Conservation (phyloP, 352 stramenopile species). For the Bremia lactucae region DNA sequence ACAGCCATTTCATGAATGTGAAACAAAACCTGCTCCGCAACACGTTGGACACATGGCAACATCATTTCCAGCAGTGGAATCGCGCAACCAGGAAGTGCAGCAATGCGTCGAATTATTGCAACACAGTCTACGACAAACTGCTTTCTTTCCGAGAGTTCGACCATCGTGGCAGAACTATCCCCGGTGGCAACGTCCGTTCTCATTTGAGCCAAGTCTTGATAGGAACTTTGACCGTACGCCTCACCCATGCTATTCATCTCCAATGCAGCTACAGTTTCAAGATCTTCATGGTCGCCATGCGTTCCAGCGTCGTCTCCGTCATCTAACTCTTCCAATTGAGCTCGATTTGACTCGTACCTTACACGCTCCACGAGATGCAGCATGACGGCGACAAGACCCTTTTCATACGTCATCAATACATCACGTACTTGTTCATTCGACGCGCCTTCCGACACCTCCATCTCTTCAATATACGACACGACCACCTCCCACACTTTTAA, state of each 20-base stretch:
- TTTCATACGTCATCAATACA: slow-evolving; percentile 58
- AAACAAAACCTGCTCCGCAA: slow-evolving; percentile 32
- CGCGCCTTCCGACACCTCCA: slow-evolving; percentile 54
- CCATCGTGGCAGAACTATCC: slow-evolving; percentile 20
- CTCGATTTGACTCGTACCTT: slow-evolving; percentile 50
- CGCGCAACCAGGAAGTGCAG: slow-evolving; percentile 42
- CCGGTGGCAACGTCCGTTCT: slow-evolving; percentile 31
- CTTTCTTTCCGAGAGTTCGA: slow-evolving; percentile 57
- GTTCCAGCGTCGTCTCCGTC: slow-evolving; percentile 30
- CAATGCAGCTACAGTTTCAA: slow-evolving; percentile 23
- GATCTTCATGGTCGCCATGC: slow-evolving; percentile 26
- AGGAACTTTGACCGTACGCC: slow-evolving; percentile 40
- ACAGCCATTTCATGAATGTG: slow-evolving; percentile 37
- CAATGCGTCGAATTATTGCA: slow-evolving; percentile 57
- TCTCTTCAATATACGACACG: slow-evolving; percentile 71
- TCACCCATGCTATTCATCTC: slow-evolving; percentile 23
- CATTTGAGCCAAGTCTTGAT: slow-evolving; percentile 65
- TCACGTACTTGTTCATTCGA: slow-evolving; percentile 35
- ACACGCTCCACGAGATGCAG: slow-evolving; percentile 64
- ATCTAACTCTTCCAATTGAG: slow-evolving; percentile 52
- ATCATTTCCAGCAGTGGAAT: slow-evolving; percentile 41
- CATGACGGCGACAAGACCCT: slow-evolving; percentile 63
- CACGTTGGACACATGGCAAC: slow-evolving; percentile 34
- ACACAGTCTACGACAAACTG: slow-evolving; percentile 69
- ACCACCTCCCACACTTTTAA: slow-evolving; percentile 77